Evolutionary conservation across 805 yeast genomes (phyloP).

Genomic region (Pichia cephalocereana): DNA sequence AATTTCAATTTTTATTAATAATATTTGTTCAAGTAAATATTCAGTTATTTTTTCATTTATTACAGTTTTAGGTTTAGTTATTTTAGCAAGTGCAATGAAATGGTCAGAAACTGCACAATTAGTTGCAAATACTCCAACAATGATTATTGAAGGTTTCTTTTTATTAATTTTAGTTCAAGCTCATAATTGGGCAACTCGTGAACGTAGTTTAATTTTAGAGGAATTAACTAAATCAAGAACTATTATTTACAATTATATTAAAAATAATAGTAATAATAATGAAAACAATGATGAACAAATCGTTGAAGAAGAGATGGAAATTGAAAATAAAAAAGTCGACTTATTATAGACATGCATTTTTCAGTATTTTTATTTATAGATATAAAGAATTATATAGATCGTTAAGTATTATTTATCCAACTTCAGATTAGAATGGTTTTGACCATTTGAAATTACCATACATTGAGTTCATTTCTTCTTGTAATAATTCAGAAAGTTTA

Average conservation of each 20-base stretch:
- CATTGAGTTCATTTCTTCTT: conserved; percentile 36
- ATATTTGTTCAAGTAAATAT: conserved; percentile 25
- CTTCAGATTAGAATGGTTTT: neutral
- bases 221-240: conserved; percentile 10
- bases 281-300: too few relatives aligned
- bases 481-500: conserved; percentile 37
- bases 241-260: conserved; percentile 6
- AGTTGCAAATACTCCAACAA: conserved; percentile 33
- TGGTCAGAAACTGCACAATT: conserved; percentile 35
- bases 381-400: too few relatives aligned
- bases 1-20: conserved; percentile 20
- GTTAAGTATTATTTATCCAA: too few relatives aligned
- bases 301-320: too few relatives aligned
- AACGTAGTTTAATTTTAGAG: conserved; percentile 3
- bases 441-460: conserved; percentile 19
- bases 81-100: conserved; percentile 26
- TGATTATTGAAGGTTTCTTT: conserved; percentile 37
- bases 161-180: conserved; percentile 30
- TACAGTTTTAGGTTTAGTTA: conserved; percentile 24
- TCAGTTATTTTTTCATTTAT: conserved; percentile 23
- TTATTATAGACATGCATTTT: too few relatives aligned
- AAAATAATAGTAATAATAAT: neutral
- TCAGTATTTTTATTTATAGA: too few relatives aligned
- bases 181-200: conserved; percentile 23
- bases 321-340: too few relatives aligned